phyloP scores from a whole-genome alignment of 2,329 filamentous ascomycete species.

The Alternaria consortialis region DNA sequence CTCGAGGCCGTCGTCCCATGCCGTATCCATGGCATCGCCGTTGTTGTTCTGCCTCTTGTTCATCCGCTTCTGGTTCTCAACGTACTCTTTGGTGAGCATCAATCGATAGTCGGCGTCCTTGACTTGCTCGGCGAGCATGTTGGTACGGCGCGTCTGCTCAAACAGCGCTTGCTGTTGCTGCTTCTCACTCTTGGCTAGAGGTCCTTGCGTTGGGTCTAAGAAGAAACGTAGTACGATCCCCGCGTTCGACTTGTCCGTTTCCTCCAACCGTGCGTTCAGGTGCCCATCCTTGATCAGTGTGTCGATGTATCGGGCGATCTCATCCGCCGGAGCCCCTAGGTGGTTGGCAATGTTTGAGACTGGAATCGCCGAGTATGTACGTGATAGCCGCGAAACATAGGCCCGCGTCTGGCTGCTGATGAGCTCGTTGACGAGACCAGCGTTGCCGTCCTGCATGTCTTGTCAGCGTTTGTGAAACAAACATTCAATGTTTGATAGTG shows the following conservation, averaged over 20 bases:
- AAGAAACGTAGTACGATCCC: constrained; percentile 65
- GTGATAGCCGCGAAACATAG: constrained; percentile 76
- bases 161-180: constrained; percentile 57
- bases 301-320: constrained; percentile 62
- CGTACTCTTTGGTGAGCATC: constrained; percentile 66
- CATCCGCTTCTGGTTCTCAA: constrained; percentile 61
- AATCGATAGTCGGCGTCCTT: constrained; percentile 64
- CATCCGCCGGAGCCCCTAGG: constrained; percentile 60
- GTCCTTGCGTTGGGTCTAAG: constrained; percentile 47
- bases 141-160: constrained; percentile 60
- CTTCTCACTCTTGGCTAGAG: constrained; percentile 51
- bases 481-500: constrained; percentile 12
- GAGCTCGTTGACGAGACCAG: constrained; percentile 74
- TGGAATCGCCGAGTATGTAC: constrained; percentile 73
- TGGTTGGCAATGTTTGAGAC: constrained; percentile 63
- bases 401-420: constrained; percentile 76
- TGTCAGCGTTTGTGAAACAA: constrained; percentile 31
- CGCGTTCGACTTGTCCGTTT: constrained; percentile 48
- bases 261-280: constrained; percentile 62
- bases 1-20: constrained; percentile 46
- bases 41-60: constrained; percentile 52
- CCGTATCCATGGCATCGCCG: constrained; percentile 49
- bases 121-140: constrained; percentile 61
- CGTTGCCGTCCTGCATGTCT: constrained; percentile 70
- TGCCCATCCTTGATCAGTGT: constrained; percentile 62